Conservation (phyloP, 2,329 filamentous ascomycete genomes). For the Nigrospora sphaerica region DNA sequence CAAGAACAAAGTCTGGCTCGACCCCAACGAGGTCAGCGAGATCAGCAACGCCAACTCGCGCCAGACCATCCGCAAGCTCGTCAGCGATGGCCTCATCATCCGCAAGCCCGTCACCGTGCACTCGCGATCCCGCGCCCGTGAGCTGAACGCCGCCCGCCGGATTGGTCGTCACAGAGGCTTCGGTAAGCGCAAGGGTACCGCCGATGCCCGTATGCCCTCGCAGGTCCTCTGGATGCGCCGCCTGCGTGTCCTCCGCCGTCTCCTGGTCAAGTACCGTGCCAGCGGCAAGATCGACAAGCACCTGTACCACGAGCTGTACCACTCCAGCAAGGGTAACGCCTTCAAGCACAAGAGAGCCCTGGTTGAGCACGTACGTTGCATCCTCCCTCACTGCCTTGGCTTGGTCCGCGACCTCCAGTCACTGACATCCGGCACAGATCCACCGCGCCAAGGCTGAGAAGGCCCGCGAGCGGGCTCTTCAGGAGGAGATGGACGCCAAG, state of each 20-base stretch:
- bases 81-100: conserved; percentile 99
- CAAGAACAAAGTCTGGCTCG: conserved; percentile 99
- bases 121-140: conserved; percentile 92
- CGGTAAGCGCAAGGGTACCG: conserved; percentile 99
- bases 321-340: conserved; percentile 99
- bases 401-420: conserved; percentile 3
- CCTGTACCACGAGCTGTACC: conserved; percentile 99
- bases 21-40: conserved; percentile 98
- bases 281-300: conserved; percentile 99
- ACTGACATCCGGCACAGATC: conserved; percentile 56
- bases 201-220: conserved; percentile 98
- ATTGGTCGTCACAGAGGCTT: conserved; percentile 98
- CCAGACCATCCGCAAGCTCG: conserved; percentile 99
- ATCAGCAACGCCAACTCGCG: conserved; percentile 99
- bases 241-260: conserved; percentile 96
- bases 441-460: conserved; percentile 99
- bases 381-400: background rate
- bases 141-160: conserved; percentile 87
- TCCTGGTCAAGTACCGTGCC: conserved; percentile 99
- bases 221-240: conserved; percentile 99
- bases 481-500: conserved; percentile 99
- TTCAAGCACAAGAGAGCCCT: conserved; percentile 99
- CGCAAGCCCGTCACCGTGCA: conserved; percentile 99
- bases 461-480: conserved; percentile 87
- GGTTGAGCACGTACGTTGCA: conserved; percentile 94